Base-by-base conservation (phyloP, 129 eudicot genomes). In the Saussurea involucrata region DNA sequence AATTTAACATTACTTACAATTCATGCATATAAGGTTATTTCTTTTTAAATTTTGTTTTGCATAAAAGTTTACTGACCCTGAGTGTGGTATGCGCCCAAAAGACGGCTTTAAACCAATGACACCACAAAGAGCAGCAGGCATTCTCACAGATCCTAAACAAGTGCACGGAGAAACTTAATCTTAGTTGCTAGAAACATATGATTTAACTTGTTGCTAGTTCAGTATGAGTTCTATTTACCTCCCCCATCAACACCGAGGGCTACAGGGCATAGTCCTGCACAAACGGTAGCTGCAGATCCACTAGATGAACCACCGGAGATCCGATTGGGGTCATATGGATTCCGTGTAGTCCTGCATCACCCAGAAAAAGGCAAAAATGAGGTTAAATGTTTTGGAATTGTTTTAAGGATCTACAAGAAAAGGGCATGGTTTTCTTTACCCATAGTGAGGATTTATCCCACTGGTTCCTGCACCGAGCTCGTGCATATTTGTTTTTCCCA, bases 161-260 rank as follows among this genome's bases (percentile, higher is more conserved):
- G 25, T 28, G 57, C 12, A 76, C 3, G 46, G 24, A 44, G 24
- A 78, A 53, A 69, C 69, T 28, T 70, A 82, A 72, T 49, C 5
- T 53, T 69, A 29, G 57, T 46, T 21, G 42, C 73, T 65, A 65
- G 15, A 0, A 53, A 22, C 24, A 63, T 63, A 63, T 25, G 33
- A 24, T 8, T 22, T 61, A 53, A 53, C 63, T 73, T 68, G 72
- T 76, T 67, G 74, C 13, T 71, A 10, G 32, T 31, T 76, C 6
- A 28, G 6, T 46, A 74, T 32, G 25, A 63, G 20, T 44, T 25
- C 66, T 61, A 20, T 27, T 75, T 87, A 95, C 99, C 99, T 90
- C 97, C 97, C 40, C 99, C 99, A 75, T 95, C 99, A 79, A 95
- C 97, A 80, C 99, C 99, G 20, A 95, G 93, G 12, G 97, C 95